Evolutionary conservation across 805 yeast genomes (phyloP), one percentile per base, ranked within the genome.

Genomic region (Yarrowia hollandica): DNA sequence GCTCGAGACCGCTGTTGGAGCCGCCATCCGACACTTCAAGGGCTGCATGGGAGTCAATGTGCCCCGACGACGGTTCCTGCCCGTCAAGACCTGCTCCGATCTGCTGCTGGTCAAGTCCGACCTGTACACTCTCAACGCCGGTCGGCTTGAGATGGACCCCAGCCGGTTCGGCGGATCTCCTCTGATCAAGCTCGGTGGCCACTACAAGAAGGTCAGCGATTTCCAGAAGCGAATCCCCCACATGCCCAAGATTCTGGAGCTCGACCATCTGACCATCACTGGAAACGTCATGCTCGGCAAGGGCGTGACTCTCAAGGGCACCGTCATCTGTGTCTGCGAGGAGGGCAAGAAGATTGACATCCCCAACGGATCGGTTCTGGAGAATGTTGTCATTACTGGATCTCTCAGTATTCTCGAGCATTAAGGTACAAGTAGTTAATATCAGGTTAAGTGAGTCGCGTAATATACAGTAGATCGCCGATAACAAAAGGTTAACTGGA

Each of bases 1-100:
- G 78, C 83, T 94, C 71, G 99, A 94, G 79, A 94, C 99, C 54
- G 99, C 99, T 25, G 96, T 90, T 67, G 99, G 99, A 79, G 98
- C 99, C 35, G 98, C 98, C 48, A 94, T 94, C 72, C 88, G 96
- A 76, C 92, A 91, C 76, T 94, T 94, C 76, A 79, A 85, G 65
- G 88, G 89, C 67, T 97, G 97, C 26, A 96, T 90, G 69, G 99
- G 99, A 76, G 95, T 94, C 67, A 96, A 90, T 68, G 99, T 94
- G 34, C 98, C 99, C 75, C 89, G 99, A 79, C 82, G 96, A 38
- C 85, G 99, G 72, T 94, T 94, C 82, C 81, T 94, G 77, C 99
- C 99, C 14, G 99, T 94, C 68, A 94, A 94, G 80, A 94, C 99
- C 16, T 90, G 94, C 74, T 90, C 97, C 6, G 99, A 94, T 74